Conservation (phyloP, 768 basidiomycete species). For the Epithele typhae region DNA sequence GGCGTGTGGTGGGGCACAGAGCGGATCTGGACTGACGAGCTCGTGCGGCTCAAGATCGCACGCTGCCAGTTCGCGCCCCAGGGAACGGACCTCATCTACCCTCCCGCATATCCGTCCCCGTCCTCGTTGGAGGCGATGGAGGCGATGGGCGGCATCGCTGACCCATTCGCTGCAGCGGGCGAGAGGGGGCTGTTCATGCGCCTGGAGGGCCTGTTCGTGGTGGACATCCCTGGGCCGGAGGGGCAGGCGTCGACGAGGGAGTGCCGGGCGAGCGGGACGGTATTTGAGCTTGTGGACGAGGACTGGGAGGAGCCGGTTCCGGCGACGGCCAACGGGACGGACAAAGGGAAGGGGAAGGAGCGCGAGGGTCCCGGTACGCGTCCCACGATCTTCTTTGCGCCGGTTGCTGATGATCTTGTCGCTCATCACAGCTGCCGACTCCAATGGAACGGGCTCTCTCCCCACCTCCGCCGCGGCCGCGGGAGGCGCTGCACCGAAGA, state of each 20-base stretch:
- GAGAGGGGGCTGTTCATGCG: conserved; percentile 70
- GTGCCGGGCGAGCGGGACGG: conserved; percentile 64
- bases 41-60: conserved; percentile 72
- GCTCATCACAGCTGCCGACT: no score
- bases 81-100: conserved; percentile 53
- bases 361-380: not conserved
- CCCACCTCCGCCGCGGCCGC: conserved; percentile 1
- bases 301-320: conserved; percentile 50
- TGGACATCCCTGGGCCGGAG: conserved; percentile 43
- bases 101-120: conserved; percentile 53
- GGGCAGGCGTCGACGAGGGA: conserved; percentile 44
- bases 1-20: conserved; percentile 91
- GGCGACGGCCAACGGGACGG: not conserved
- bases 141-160: conserved; percentile 37
- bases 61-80: conserved; percentile 62
- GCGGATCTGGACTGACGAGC: conserved; percentile 82
- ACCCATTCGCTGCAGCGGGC: no score
- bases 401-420: no score
- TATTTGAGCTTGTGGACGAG: conserved; percentile 75
- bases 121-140: conserved; percentile 27
- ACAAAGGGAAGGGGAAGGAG: conserved; percentile 24
- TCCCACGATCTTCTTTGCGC: no score
- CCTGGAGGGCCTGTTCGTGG: conserved; percentile 60
- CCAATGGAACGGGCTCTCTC: not conserved
- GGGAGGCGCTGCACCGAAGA: no score